Percentiles rank a stretch among this genome's conserved stretches.
Evolutionary conservation across 768 basidiomycete genomes (phyloP).

Genomic region (Trametes meyenii): DNA sequence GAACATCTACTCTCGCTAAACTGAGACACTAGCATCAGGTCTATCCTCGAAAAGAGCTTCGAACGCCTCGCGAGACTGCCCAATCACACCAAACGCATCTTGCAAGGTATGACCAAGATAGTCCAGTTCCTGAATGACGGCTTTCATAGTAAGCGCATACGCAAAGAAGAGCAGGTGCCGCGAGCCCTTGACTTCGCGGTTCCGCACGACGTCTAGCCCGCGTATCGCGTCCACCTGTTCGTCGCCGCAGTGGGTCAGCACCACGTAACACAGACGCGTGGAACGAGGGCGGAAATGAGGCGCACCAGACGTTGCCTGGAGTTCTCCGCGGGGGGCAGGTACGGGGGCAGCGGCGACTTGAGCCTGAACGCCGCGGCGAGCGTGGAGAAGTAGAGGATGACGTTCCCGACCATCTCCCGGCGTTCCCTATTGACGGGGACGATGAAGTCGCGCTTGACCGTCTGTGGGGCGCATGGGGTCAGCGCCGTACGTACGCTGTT

Average conservation of each 20-base stretch:
- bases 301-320: conserved; percentile 77
- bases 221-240: conserved; percentile 79
- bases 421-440: conserved; percentile 87
- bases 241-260: background rate
- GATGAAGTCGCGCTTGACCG: conserved; percentile 84
- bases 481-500: background rate
- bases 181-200: conserved; percentile 78
- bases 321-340: conserved; percentile 90
- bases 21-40: background rate
- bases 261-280: background rate
- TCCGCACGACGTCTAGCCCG: conserved; percentile 84
- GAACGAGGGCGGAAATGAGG: background rate
- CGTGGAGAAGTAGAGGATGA: conserved; percentile 86
- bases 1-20: background rate
- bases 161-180: conserved; percentile 91
- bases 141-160: conserved; percentile 92
- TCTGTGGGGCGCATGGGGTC: conserved; percentile 46
- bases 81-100: conserved; percentile 91
- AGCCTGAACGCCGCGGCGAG: conserved; percentile 79
- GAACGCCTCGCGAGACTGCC: conserved; percentile 79
- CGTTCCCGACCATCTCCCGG: conserved; percentile 93
- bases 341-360: conserved; percentile 94
- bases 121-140: conserved; percentile 89
- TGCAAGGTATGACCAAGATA: conserved; percentile 80
- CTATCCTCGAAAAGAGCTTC: conserved; percentile 65